Base-by-base conservation (phyloP, 805 yeast species). In the Pichia manshurica region DNA sequence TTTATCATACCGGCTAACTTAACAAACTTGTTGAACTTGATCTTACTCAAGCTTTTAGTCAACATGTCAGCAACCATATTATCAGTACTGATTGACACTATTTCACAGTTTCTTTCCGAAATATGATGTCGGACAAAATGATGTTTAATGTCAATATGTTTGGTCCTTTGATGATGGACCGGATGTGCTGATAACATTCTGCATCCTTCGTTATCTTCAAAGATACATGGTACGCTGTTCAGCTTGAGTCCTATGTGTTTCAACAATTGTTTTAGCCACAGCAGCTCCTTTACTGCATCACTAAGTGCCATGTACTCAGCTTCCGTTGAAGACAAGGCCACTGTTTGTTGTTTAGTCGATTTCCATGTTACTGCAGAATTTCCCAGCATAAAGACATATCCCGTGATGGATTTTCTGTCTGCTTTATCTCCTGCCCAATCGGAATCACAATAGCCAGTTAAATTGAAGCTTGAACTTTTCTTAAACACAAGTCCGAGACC, bases 381-480 rank as follows among this genome's bases (percentile, higher is more conserved):
- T 20, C 33, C 49, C 22, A 41, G 44, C 42, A 21, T 32, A 13
- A 42, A 39, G 12, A 47, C 31, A 42, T 47, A 42, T 5, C 48
- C 45, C 22, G 48, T 50, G 5, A 50, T 49, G 9, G 46, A 52
- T 23, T 52, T 43, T 20, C 45, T 44, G 40, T 50, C 53, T 1
- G 31, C 39, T 16, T 47, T 42, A 20, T 42, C 50, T 16, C 40
- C 41, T 22, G 46, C 50, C 46, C 50, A 52, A 28, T 53, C 54
- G 17, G 56, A 45, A 43, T 51, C 58, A 16, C 43, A 34, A 28
- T 43, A 53, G 3, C 37, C 47, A 20, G 32, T 28, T 6, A 44
- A 20, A 20, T 44, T 25, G 17, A 23, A 35, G 1, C 17, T 20
- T 9, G n/a, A 5, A 4, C 2, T 15, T 19, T 23, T 23, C 17